These are phyloP conservation scores for Diphasiastrum complanatum DNA, from an alignment of 83 land plant genomes.

Conservation along the genomic window DNA sequence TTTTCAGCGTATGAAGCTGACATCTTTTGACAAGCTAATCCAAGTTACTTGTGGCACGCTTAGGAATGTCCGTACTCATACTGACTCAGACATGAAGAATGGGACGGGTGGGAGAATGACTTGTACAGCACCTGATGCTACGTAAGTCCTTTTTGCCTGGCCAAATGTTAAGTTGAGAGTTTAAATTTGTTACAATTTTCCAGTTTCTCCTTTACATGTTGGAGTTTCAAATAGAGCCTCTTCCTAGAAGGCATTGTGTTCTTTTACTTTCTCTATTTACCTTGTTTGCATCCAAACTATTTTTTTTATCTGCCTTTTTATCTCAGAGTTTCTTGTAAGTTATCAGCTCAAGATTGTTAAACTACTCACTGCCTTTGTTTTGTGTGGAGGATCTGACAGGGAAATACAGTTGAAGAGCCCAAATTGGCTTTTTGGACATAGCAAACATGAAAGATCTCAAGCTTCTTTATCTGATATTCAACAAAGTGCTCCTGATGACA, in stretches of 20 bases:
- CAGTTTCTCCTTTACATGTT: too few species aligned
- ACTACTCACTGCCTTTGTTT: too few species aligned
- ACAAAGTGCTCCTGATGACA: background rate
- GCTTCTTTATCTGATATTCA: too few species aligned
- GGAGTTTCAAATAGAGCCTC: too few species aligned
- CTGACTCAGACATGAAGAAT: constrained; percentile 18
- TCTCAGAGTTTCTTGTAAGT: too few species aligned
- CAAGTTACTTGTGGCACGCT: constrained; percentile 24
- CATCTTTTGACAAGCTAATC: constrained; percentile 30
- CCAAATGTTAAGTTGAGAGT: too few species aligned
- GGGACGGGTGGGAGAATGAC: constrained; percentile 24
- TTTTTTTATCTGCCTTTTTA: background rate
- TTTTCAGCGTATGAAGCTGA: constrained; percentile 22
- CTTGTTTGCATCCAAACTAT: too few species aligned
- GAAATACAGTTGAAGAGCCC: constrained; percentile 36
- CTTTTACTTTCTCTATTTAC: too few species aligned
- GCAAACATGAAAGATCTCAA: constrained; percentile 28
- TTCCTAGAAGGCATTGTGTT: background rate
- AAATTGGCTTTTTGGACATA: constrained; percentile 31
- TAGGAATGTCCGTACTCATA: constrained; percentile 15
- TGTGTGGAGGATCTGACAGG: too few species aligned
- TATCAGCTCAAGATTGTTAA: too few species aligned
- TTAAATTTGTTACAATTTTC: too few species aligned
- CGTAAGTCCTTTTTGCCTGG: too few species aligned
- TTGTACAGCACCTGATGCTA: constrained; percentile 36